Evolutionary conservation across 1,284 basidiomycete genomes (phyloP).

Genomic region (Ganoderma lingzhi): DNA sequence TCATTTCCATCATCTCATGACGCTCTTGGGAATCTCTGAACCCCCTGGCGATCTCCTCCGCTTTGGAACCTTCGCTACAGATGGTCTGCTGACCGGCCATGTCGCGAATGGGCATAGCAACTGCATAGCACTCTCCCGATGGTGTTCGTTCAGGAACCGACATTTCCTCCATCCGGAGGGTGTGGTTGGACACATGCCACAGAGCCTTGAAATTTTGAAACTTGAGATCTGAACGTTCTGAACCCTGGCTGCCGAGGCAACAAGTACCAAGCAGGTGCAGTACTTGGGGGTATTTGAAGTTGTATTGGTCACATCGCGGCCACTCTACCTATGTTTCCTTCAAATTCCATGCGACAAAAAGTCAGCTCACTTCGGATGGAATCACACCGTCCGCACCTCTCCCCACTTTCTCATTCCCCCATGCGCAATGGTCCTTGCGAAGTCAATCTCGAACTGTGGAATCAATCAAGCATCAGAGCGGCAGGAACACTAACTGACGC

Average conservation of each 20-base stretch:
- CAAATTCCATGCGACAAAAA: neutral
- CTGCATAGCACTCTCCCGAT: neutral
- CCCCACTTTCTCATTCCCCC: neutral
- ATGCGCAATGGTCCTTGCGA: neutral
- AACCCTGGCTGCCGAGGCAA: no score
- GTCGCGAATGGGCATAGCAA: no score
- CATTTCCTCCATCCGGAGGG: neutral
- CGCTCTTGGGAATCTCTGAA: conserved; percentile 20
- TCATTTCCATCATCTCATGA: conserved; percentile 26
- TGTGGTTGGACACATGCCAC: neutral
- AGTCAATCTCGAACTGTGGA: neutral
- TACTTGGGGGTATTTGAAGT: neutral
- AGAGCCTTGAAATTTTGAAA: neutral
- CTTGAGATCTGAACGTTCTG: no score
- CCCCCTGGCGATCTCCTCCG: conserved; percentile 1
- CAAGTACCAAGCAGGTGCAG: neutral
- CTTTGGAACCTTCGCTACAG: conserved; percentile 8
- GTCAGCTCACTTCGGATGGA: neutral
- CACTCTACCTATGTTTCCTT: neutral
- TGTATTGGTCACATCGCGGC: neutral
- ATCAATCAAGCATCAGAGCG: neutral
- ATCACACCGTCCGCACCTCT: neutral
- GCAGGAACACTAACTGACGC: no score
- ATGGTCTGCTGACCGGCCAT: conserved; percentile 16
- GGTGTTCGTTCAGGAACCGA: neutral